Evolutionary conservation across 140 eudicot genomes (phyloP), one percentile per base, ranked within the genome.

Genomic region (Cichorium intybus): DNA sequence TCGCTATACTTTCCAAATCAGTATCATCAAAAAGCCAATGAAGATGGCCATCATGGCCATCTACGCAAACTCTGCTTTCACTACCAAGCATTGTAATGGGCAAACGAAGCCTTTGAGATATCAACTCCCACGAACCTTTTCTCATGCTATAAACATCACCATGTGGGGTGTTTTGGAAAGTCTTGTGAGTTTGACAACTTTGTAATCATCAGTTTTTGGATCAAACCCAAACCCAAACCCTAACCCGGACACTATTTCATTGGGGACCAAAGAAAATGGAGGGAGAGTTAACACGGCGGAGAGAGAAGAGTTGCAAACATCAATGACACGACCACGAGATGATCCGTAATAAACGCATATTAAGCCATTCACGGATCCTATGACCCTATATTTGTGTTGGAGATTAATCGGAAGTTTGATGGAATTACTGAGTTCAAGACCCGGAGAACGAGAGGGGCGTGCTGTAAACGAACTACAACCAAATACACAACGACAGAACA

Each of bases 181-280:
- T 2, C 28, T 23, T 11, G 26, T 8, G 33, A 58, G 11, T 28
- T 58, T 58, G 20, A 64, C 60, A 31, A 64, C 54, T 34, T 67
- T 53, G 43, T 67, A 67, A 54, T 67, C 72, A 37, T 67, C 72
- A 0, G 63, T 53, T 52, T 67, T 24, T 1, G 62, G 52, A 53
- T 66, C 62, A 34, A 14, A 52, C 21, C 62, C 72, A 37, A 66
- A 66, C 17, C 62, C 72, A 37, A 66, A 66, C 17, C n/a, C 62
- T 62, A 37, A 66, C 52, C 17, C 22, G 8, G 24, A 31, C 21
- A 10, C 1, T 35, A 2, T 1, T 35, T 10, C 4, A 6, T 10
- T 3, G 43, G 15, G 11, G 46, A 3, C 8, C 0, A 3, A 17
- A 9, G 7, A 26, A 64, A 7, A 48, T 55, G 61, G 61, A 4